A percentile compares a stretch with the other conserved stretches of the same genome.
Evolutionary conservation across 208 protist species (phyloP).

Genomic region (Strigomonas culicis): DNA sequence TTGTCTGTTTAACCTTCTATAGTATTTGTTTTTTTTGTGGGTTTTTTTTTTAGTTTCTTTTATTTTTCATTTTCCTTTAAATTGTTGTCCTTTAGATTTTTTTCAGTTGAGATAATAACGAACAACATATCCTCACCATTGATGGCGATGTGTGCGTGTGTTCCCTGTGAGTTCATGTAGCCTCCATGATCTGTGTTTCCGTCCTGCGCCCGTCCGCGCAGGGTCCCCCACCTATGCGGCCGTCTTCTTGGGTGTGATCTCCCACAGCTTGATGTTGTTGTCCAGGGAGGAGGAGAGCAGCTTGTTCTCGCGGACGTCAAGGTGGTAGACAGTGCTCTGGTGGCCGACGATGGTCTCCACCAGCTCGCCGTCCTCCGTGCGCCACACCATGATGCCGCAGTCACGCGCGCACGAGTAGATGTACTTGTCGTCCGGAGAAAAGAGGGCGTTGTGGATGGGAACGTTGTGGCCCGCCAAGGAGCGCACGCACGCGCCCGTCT

Average conservation of each 20-base stretch:
- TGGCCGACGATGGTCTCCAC: constrained; percentile 78
- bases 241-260: constrained; percentile 31
- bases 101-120: neutral
- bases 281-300: constrained; percentile 82
- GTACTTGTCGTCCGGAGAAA: constrained; percentile 75
- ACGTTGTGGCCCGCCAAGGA: constrained; percentile 65
- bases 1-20: neutral
- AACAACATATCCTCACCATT: neutral
- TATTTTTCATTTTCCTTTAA: neutral
- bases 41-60: constrained; percentile 2
- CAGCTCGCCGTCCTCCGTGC: constrained; percentile 49
- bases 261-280: constrained; percentile 83
- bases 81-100: neutral
- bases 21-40: neutral
- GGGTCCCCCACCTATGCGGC: neutral
- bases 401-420: constrained; percentile 84
- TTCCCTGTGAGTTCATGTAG: too few species aligned
- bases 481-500: constrained; percentile 43
- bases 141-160: too few species aligned
- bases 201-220: neutral
- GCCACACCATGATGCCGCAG: constrained; percentile 81
- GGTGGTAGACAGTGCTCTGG: constrained; percentile 84
- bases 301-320: constrained; percentile 61
- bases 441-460: constrained; percentile 81
- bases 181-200: too few species aligned